These are phyloP conservation scores for Lentinula raphanica DNA, from an alignment of 768 basidiomycete genomes.

Conservation along the genomic window DNA sequence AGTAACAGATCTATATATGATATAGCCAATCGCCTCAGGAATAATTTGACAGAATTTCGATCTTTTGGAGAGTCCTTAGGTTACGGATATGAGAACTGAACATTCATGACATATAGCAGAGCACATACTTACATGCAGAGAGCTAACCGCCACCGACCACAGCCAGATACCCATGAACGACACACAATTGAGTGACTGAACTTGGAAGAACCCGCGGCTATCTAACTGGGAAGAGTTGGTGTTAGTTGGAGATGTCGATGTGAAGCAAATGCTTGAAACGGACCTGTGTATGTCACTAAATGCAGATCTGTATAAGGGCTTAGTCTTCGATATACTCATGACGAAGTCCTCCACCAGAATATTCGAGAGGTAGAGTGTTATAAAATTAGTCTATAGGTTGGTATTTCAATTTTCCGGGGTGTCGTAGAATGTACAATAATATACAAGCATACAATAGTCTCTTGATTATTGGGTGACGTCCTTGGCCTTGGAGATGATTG, in stretches of 20 bases:
- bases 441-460: neutral
- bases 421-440: neutral
- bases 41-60: no score
- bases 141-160: no score
- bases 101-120: no score
- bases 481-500: constrained; percentile 17
- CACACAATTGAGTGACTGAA: no score
- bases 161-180: no score
- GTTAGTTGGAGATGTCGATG: neutral
- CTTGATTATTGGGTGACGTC: neutral
- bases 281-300: neutral
- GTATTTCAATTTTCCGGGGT: neutral
- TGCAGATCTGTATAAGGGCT: neutral
- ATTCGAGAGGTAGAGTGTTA: neutral
- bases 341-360: neutral
- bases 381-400: neutral
- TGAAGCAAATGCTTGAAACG: neutral
- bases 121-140: no score
- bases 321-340: neutral
- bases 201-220: no score
- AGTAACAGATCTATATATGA: no score
- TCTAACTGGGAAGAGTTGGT: no score
- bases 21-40: no score
- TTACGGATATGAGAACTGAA: no score
- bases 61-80: no score